Evolutionary conservation across 106 monocot species (phyloP), one percentile per base, ranked within the genome.

Genomic region (Vanilla planifolia): DNA sequence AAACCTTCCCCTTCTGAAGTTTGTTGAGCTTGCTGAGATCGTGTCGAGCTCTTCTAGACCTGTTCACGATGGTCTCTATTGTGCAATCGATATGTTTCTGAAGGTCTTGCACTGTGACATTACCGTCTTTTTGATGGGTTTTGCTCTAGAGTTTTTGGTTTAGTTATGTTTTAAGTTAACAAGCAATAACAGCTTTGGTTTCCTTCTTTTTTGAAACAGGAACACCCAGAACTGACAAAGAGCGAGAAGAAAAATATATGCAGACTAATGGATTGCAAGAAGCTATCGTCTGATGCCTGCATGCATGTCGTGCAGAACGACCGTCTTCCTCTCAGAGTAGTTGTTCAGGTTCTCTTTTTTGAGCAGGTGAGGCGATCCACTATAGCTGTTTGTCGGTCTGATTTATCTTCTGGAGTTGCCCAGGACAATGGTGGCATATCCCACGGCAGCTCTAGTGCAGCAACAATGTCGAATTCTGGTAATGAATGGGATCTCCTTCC

Each of bases 261-360:
- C 45, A 34, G 64, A 23, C 48, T 92, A 35, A 72, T 92, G 59
- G 74, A 92, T 35, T 76, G 77, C 43, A 79, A 77, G 72, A 92
- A 80, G 51, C 85, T 92, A 22, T 83, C 91, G 1, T 24, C 73
- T 8, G 86, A 83, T 22, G 85, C 91, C 15, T 68, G 70, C 50
- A 68, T 66, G 57, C 91, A 92, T 47, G 82, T 80, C 3, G 79
- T 80, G 28, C 82, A 92, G 39, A 92, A 86, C 13, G 91, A 92
- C 1, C 59, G 77, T 3, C 79, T 92, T 35, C 91, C 91, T 3
- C 85, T 92, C 23, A 71, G 86, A 20, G 51, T 80, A 11, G 77
- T 86, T 4, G 91, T 85, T n/a, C 91, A 83, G 55, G 76, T 90
- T 68, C 81, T 90, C 65, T 90, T 79, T 67, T 82, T 90, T 46